Evolutionary conservation across 2,329 filamentous ascomycete genomes (phyloP).

Genomic region (Aspergillus aculeatinus): DNA sequence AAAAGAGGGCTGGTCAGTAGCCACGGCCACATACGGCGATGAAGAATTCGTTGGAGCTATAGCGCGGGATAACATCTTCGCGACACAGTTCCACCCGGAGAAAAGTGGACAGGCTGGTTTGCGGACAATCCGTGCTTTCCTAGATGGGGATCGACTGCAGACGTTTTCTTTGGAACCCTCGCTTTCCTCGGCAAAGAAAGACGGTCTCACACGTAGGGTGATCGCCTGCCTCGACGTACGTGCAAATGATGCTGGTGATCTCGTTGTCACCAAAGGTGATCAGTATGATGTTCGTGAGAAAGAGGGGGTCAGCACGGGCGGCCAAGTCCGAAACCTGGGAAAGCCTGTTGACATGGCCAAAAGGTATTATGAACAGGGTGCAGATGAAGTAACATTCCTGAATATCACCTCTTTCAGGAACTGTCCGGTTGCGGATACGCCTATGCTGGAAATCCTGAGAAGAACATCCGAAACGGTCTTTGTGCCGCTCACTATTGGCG

Average conservation of each 20-base stretch:
- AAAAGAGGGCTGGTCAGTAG: constrained; percentile 83
- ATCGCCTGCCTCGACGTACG: constrained; percentile 97
- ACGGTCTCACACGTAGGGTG: constrained; percentile 85
- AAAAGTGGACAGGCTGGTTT: constrained; percentile 91
- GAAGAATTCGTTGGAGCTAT: constrained; percentile 92
- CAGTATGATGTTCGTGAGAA: constrained; percentile 98
- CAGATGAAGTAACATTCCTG: constrained; percentile 94
- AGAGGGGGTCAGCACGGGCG: constrained; percentile 53
- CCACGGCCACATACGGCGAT: constrained; percentile 79
- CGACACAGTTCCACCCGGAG: constrained; percentile 96
- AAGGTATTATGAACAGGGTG: constrained; percentile 92
- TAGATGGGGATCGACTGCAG: constrained; percentile 66
- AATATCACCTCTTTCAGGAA: constrained; percentile 99
- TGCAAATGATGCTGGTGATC: constrained; percentile 87
- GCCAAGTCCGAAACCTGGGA: constrained; percentile 82
- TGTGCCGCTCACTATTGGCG: constrained; percentile 91
- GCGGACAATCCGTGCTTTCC: constrained; percentile 78
- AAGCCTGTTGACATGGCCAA: constrained; percentile 95
- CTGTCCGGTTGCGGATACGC: constrained; percentile 84
- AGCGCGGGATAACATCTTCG: constrained; percentile 79
- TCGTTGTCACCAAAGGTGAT: constrained; percentile 97
- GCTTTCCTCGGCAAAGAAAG: constrained; percentile 31
- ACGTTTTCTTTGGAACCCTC: constrained; percentile 46
- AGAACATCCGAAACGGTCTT: constrained; percentile 88
- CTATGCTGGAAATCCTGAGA: constrained; percentile 92